Base-by-base conservation (phyloP, 768 basidiomycete species). In the Lentinula boryana region DNA sequence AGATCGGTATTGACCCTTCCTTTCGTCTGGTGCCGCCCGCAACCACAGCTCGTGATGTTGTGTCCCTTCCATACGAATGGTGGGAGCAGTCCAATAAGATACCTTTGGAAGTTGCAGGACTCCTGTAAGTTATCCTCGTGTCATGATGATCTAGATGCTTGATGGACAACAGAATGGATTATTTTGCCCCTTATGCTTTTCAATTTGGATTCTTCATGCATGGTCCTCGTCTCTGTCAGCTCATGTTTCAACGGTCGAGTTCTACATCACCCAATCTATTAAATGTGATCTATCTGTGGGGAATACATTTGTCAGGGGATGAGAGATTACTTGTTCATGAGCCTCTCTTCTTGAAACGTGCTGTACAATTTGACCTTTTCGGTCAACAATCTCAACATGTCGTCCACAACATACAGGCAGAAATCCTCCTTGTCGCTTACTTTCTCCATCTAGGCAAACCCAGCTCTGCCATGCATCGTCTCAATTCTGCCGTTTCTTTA, bases 161-260 rank as follows among this genome's bases (percentile, higher is more conserved):
- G 36, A 41, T 56, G n/a, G 13, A 2, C 44, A 18, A 18, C 51
- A 80, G 79, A 16, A 61, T 79, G 6, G 70, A 76, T 58, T 60
- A 68, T 16, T 76, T 85, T 63, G 60, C 77, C 1, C 75, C 73
- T 21, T 70, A 80, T 49, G 71, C 75, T 0, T 70, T 74, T 15
- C 74, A 79, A 49, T 64, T 82, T 46, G 79, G 78, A 1, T 75
- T 84, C 55, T 85, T 83, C 64, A 72, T 85, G 52, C 67, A 80
- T 60, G 71, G 32, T 60, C 69, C 18, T 71, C 80, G 23, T 74
- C 83, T 63, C 63, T 70, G 53, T 58, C 71, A 7, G 60, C 70
- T 62, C 58, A 48, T 64, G 63, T 59, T 52, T 64, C 58, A 56
- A n/a, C 67, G 72, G 0, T 67, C 71, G 56, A 38, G 43, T 23